These are phyloP conservation scores for Nicotiana knightiana DNA, from an alignment of 257 asterid genomes.

Conservation along the genomic window DNA sequence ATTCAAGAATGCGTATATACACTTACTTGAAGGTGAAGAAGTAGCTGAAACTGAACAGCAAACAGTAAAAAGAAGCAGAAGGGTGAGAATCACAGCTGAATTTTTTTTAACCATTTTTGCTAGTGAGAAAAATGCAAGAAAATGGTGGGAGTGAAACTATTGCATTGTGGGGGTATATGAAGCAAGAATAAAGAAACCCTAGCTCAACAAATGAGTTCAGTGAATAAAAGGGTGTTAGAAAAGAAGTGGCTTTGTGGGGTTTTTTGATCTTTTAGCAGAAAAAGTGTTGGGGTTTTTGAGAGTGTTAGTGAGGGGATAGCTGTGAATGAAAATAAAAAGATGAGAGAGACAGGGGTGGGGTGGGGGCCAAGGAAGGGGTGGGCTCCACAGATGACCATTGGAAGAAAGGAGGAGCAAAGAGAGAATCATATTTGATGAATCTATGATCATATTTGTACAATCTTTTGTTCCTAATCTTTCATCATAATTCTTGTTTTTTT, in stretches of 20 bases:
- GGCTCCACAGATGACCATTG: background rate
- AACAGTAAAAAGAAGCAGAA: constrained; percentile 42
- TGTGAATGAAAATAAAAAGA: constrained; percentile 18
- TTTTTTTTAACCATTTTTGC: constrained; percentile 26
- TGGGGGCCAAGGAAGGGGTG: background rate
- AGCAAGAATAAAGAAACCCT: background rate
- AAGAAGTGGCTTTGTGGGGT: constrained; percentile 12
- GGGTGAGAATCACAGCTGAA: constrained; percentile 36
- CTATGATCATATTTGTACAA: constrained; percentile 3
- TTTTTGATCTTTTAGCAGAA: constrained; percentile 11
- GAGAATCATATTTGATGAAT: background rate
- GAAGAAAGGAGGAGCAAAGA: background rate
- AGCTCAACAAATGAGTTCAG: constrained; percentile 29
- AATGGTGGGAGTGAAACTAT: constrained; percentile 10
- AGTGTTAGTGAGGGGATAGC: constrained; percentile 6
- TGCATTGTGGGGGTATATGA: constrained; percentile 8
- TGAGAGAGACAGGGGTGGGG: constrained; percentile 16
- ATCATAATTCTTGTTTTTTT: background rate
- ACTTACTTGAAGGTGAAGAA: constrained; percentile 75
- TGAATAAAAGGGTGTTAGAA: constrained; percentile 10
- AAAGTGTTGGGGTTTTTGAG: constrained; percentile 44
- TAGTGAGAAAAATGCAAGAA: background rate
- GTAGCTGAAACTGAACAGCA: constrained; percentile 52
- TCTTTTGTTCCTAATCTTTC: constrained; percentile 2
- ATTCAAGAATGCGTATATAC: constrained; percentile 4